Conservation (phyloP, 2,329 filamentous ascomycete genomes). For the Aspergillus uvarum region DNA sequence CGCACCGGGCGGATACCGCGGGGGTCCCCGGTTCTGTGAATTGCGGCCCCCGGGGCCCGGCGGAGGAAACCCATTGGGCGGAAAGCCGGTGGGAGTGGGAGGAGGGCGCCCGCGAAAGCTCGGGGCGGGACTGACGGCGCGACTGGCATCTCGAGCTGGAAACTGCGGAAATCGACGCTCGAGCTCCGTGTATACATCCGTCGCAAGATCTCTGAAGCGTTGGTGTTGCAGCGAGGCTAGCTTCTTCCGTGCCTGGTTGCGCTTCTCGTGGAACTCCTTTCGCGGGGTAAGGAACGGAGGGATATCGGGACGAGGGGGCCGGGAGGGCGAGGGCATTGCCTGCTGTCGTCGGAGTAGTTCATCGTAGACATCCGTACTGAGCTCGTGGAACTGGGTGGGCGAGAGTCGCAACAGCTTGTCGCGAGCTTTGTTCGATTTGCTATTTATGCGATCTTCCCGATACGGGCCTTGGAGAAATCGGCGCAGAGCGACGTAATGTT, state of each 20-base stretch:
- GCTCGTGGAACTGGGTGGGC: conserved; percentile 89
- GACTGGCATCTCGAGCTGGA: conserved; percentile 61
- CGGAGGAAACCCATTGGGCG: conserved; percentile 56
- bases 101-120: conserved; percentile 57
- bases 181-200: conserved; percentile 93
- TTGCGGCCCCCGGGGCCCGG: conserved; percentile 45
- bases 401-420: conserved; percentile 92
- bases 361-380: conserved; percentile 97
- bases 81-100: conserved; percentile 20
- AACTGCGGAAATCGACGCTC: conserved; percentile 88
- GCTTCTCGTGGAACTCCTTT: conserved; percentile 88
- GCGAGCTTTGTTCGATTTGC: conserved; percentile 81
- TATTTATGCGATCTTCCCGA: conserved; percentile 71
- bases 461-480: conserved; percentile 69
- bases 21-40: conserved; percentile 46
- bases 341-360: conserved; percentile 86
- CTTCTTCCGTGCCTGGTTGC: conserved; percentile 96
- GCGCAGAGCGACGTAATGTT: conserved; percentile 80
- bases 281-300: conserved; percentile 80
- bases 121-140: conserved; percentile 65
- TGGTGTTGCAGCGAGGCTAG: conserved; percentile 83
- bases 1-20: conserved; percentile 40
- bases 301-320: conserved; percentile 47
- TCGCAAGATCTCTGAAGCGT: conserved; percentile 86
- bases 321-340: conserved; percentile 49